A percentile compares a stretch with the other conserved stretches of the same genome.
Evolutionary conservation across 306 rosid genomes (phyloP).

Genomic region (Pterocarpus santalinus): DNA sequence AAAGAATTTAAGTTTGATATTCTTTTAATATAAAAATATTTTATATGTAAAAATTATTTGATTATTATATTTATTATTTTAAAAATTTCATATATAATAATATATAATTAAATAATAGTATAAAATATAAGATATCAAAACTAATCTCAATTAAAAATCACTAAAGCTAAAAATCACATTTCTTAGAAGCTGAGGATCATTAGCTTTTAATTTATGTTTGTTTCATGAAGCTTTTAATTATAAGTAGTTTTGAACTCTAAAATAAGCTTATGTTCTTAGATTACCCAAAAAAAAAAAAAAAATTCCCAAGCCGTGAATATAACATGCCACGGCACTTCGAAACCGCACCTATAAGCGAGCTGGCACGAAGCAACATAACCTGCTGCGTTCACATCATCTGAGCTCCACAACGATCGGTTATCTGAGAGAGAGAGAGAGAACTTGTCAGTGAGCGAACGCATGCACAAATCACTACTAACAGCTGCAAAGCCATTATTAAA

Average conservation of each 20-base stretch:
- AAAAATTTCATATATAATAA: no score
- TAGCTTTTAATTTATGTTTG: no score
- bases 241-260: not conserved
- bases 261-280: not conserved
- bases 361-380: slow-evolving; percentile 64
- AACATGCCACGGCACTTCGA: slow-evolving; percentile 67
- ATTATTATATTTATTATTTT: no score
- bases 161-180: no score
- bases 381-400: slow-evolving; percentile 64
- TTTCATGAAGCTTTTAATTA: no score
- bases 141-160: no score
- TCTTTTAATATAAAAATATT: no score
- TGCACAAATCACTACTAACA: not conserved
- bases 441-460: not conserved
- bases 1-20: no score
- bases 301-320: slow-evolving; percentile 14
- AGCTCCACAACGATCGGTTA: slow-evolving; percentile 80
- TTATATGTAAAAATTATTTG: no score
- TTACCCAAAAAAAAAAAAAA: not conserved
- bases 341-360: slow-evolving; percentile 58
- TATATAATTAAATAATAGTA: no score
- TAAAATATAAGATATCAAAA: no score
- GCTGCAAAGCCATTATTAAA: slow-evolving; percentile 8
- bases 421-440: slow-evolving; percentile 45
- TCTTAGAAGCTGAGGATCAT: no score